Evolutionary conservation across 768 basidiomycete species (phyloP), one percentile per base, ranked within the genome.

Genomic region (Leucosporidium creatinivorum): DNA sequence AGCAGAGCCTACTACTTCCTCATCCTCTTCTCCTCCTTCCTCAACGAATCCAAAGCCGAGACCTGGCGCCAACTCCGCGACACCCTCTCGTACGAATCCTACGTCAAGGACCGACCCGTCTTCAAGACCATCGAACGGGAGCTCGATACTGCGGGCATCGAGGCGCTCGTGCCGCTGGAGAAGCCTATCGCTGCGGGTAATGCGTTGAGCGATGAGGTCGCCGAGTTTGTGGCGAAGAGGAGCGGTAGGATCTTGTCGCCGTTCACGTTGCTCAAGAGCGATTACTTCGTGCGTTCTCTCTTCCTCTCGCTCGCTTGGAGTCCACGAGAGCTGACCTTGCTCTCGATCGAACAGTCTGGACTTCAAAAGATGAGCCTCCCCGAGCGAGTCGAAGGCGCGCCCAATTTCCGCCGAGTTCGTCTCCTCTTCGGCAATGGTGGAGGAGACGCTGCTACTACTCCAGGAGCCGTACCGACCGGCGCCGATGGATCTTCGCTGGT

Each of bases 111-210:
- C 70, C 82, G 89, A 54, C 96, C 94, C 89, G 94, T 98, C 19
- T 92, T 98, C 79, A 88, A 88, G 77, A 99, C 96, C 0, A 93
- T 98, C 67, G 86, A 93, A 80, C 91, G 89, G 67, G 96, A 98
- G 69, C 82, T 99, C 55, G 78, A 86, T 52, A 83, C 82, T 23
- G 88, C 92, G n/a, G 87, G 87, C 5, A 77, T 89, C 58, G 83
- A 89, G 66, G 87, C 88, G 0, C 78, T 99, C 62, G 88, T 87
- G 66, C 93, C 93, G 4, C 81, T 98, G 13, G 84, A 89, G 25
- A 69, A 76, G 60, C 74, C 76, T 10, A 64, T 75, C 48, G 72
- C 73, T 0, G 73, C 73, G 44, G 77, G 77, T 0, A 75, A 63
- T 4, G 72, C 72, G 5, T 49, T 39, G n/a, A 87, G 55, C 77